Base-by-base conservation (phyloP, 139 green algal species). In the Tetradesmus lagerheimii region DNA sequence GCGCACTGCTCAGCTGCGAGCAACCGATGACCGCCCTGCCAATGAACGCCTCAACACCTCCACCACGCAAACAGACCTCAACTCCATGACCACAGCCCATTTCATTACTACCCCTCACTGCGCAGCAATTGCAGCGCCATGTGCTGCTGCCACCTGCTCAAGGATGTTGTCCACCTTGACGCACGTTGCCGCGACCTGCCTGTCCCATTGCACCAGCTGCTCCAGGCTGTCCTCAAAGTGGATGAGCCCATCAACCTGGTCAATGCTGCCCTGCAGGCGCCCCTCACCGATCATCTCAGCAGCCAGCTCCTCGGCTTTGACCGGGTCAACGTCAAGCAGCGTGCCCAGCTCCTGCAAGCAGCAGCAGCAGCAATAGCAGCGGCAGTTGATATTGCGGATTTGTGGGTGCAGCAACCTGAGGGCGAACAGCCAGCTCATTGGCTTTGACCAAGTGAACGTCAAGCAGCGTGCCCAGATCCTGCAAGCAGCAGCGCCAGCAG, bases 181-280 rank as follows among this genome's bases (percentile, higher is more conserved):
- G 89, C 96, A 98, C 9, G 97, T n/a, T 3, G 41, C 83, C 38
- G 93, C 84, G 25, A 99, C 96, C 89, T 96, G 96, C 4, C 92
- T 90, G 90, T 99, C 96, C 97, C 97, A 98, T 84, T 95, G 92
- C 90, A 94, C 74, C 89, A 98, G 93, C 85, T 94, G 87, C 89
- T 96, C 93, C 16, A 92, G 86, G 39, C 94, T 91, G 64, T 89
- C 91, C 71, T 95, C 93, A 90, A 99, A 99, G 50, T 93, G 90
- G 57, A 99, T 95, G 53, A 99, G 81, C 2, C 93, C 92, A 15
- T 97, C 94, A 62, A 99, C 98, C 90, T 99, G 98, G 89, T 99
- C 97, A 35, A 99, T 98, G 71, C 62, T 93, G 27, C 93, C 97
- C 86, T 93, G 77, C 74, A 99, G 92, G 14, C 97, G 93, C 2